Percentiles rank a stretch among this genome's conserved stretches.
These are phyloP conservation scores for Lippia alba DNA, from an alignment of 305 asterid species.

Conservation along the genomic window DNA sequence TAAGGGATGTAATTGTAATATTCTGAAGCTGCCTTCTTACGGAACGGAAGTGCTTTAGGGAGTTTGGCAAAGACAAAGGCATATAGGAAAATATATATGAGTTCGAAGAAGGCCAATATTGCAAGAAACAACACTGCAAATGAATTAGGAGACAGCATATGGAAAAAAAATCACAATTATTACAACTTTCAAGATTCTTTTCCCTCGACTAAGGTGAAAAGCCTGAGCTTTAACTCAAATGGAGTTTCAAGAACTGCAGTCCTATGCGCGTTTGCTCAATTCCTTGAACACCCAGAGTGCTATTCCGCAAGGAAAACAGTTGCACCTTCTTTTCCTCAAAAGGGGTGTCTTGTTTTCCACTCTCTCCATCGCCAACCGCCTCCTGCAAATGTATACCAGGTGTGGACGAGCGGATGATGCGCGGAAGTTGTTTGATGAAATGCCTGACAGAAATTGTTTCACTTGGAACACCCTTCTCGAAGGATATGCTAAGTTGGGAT, in stretches of 20 bases:
- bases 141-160: too few relatives aligned
- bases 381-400: conserved; percentile 76
- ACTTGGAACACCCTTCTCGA: conserved; percentile 84
- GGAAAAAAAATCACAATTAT: too few relatives aligned
- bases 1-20: not conserved
- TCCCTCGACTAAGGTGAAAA: not conserved
- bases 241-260: conserved; percentile 55
- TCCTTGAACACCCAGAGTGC: conserved; percentile 49
- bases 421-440: conserved; percentile 69
- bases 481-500: conserved; percentile 63
- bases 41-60: conserved; percentile 69
- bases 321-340: conserved; percentile 81
- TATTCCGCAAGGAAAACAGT: conserved; percentile 57
- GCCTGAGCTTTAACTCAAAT: conserved; percentile 27
- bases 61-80: conserved; percentile 68
- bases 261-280: conserved; percentile 63
- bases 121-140: conserved; percentile 76
- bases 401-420: conserved; percentile 64
- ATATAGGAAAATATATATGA: conserved; percentile 70
- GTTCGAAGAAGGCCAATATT: conserved; percentile 66
- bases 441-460: conserved; percentile 66
- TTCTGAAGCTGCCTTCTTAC: conserved; percentile 78
- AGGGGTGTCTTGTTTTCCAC: conserved; percentile 65
- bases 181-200: not conserved
- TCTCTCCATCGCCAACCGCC: conserved; percentile 69